Evolutionary conservation across 1,139 yeast genomes (phyloP), one percentile per base, ranked within the genome.

Genomic region (Pichia sp.): DNA sequence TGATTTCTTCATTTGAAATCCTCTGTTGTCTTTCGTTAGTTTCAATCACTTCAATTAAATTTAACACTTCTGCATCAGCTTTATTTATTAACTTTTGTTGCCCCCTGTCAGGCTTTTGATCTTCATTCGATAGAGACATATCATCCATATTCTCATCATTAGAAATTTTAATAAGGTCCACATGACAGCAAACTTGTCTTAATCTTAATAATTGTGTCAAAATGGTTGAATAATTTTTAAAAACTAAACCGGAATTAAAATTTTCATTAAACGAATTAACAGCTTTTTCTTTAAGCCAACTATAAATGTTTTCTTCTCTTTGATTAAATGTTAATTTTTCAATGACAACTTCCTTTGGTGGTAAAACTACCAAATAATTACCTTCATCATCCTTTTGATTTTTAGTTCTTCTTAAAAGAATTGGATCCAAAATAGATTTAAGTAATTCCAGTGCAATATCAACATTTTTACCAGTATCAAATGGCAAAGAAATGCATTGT

Each of bases 101-200:
- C 6, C 11, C 25, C 10, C 34, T 22, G 10, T 27, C 27, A 19
- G 22, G 28, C 27, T 18, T 8, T 9, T 36, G 30, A n/a, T 41
- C 39, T 11, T 33, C 47, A 2, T 25, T 33, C n/a, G 36, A 47
- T 14, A 51, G 47, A 42, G 47, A 62, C 44, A 54, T 62, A 34
- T 55, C 70, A 59, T 56, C 73, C 45, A 67, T 55, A 3, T 69
- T 72, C 16, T 61, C 65, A 3, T 54, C 58, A 14, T 61, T 59
- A 3, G 73, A 63, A 4, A 72, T 65, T 7, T 80, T 80, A 3
- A 87, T 77, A 53, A 88, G 70, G 51, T 79, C 79, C 19, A 86
- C 78, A 65, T 93, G 97, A 64, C 96, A 89, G 65, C 98, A 93
- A 0, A 87, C 80, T 66, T 93, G 98, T 52, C 98, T 75, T 45